Conservation (phyloP, 768 basidiomycete species). For the Lactifluus pinguis region DNA sequence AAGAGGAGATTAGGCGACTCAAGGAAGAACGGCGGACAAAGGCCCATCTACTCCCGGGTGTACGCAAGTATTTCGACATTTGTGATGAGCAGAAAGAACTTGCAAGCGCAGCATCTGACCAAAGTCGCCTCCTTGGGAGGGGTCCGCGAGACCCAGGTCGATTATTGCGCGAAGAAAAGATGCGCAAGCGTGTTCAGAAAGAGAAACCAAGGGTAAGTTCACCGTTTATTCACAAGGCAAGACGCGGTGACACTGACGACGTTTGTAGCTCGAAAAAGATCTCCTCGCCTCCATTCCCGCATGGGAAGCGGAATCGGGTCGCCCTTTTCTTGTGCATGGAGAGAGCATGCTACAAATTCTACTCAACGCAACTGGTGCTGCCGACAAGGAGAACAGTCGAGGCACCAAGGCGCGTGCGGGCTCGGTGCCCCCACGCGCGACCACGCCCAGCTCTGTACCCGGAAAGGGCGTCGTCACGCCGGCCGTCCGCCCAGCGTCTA, state of each 20-base stretch:
- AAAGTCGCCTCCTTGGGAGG: slow-evolving; percentile 70
- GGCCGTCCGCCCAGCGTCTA: slow-evolving; percentile 48
- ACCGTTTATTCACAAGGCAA: neutral
- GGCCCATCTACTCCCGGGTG: slow-evolving; percentile 59
- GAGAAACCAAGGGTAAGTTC: slow-evolving; percentile 82
- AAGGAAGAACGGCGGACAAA: slow-evolving; percentile 79
- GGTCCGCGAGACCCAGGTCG: slow-evolving; percentile 79
- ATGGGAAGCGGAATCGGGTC: slow-evolving; percentile 75
- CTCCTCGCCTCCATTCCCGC: slow-evolving; percentile 64
- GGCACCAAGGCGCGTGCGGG: slow-evolving; percentile 33
- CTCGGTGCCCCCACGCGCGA: slow-evolving; percentile 53
- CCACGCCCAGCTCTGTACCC: slow-evolving; percentile 38
- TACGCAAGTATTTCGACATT: slow-evolving; percentile 87
- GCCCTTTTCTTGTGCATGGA: slow-evolving; percentile 79
- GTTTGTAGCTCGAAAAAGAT: slow-evolving; percentile 74
- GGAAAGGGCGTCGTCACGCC: slow-evolving; percentile 47
- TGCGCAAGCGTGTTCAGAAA: slow-evolving; percentile 86
- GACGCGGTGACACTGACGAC: neutral
- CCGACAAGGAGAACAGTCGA: slow-evolving; percentile 67
- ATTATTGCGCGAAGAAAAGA: slow-evolving; percentile 89
- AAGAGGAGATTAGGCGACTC: slow-evolving; percentile 72
- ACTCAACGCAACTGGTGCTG: slow-evolving; percentile 53
- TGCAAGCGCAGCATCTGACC: slow-evolving; percentile 70
- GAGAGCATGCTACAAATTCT: slow-evolving; percentile 72
- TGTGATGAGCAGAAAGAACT: slow-evolving; percentile 86